Evolutionary conservation across 768 basidiomycete genomes (phyloP).

Genomic region (Crassisporium funariophilum): DNA sequence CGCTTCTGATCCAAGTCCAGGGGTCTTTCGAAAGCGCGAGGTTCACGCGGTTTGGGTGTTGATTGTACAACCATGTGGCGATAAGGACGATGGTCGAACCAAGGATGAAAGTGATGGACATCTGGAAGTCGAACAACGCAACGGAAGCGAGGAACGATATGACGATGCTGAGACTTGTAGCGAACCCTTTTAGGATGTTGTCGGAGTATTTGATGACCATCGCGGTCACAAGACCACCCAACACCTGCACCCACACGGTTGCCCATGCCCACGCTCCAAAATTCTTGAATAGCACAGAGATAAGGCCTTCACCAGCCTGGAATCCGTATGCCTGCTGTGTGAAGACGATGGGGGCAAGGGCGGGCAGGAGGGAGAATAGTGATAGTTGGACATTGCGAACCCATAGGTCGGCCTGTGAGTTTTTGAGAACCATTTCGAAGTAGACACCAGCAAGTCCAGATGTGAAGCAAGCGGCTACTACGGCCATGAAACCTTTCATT

Average conservation of each 20-base stretch:
- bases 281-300: conserved; percentile 69
- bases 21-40: conserved; percentile 19
- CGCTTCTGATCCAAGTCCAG: conserved; percentile 25
- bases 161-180: conserved; percentile 91
- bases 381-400: conserved; percentile 96
- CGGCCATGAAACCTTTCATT: conserved; percentile 86
- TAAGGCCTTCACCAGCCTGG: conserved; percentile 37
- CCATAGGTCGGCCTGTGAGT: conserved; percentile 89
- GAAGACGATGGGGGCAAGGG: conserved; percentile 75
- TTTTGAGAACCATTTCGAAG: conserved; percentile 97
- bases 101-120: conserved; percentile 83
- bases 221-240: conserved; percentile 92
- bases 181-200: conserved; percentile 93
- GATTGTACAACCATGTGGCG: conserved; percentile 93
- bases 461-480: conserved; percentile 89
- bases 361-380: conserved; percentile 90
- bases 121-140: conserved; percentile 84
- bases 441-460: conserved; percentile 97
- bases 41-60: conserved; percentile 43
- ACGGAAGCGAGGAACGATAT: conserved; percentile 93
- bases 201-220: conserved; percentile 94
- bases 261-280: conserved; percentile 94
- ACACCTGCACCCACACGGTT: conserved; percentile 83
- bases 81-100: conserved; percentile 83
- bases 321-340: conserved; percentile 31